A percentile compares a stretch with the other conserved stretches of the same genome.
Evolutionary conservation across 2,329 filamentous ascomycete species (phyloP).

Genomic region (Aspergillus japonicus): DNA sequence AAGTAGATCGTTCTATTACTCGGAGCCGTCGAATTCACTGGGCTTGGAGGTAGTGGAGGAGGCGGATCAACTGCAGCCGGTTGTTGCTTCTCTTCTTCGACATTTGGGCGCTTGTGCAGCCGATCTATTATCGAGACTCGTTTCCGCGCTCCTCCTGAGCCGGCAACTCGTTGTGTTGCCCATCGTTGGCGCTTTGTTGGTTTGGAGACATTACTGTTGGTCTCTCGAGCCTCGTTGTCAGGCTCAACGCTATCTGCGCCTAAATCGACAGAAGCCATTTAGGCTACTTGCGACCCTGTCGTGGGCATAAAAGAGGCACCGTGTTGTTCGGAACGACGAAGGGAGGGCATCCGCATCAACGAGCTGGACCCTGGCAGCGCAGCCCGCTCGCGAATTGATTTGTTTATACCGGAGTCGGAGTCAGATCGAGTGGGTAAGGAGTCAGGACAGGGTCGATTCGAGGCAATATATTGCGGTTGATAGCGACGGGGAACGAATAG

Average conservation of each 20-base stretch:
- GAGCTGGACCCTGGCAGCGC: conserved; percentile 25
- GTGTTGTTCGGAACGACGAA: conserved; percentile 14
- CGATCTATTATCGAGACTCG: conserved; percentile 78
- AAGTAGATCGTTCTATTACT: conserved; percentile 59
- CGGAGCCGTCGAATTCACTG: conserved; percentile 44
- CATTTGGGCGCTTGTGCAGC: conserved; percentile 60
- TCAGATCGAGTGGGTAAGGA: not conserved
- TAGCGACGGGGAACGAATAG: not conserved
- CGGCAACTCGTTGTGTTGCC: conserved; percentile 86
- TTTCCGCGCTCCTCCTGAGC: conserved; percentile 74
- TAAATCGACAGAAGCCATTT: conserved; percentile 43
- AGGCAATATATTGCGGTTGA: not conserved
- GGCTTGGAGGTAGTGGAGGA: conserved; percentile 26
- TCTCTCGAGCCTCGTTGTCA: conserved; percentile 28
- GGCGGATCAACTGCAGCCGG: conserved; percentile 43
- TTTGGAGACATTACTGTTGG: conserved; percentile 53
- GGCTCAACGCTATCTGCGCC: conserved; percentile 30
- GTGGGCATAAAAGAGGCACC: conserved; percentile 28
- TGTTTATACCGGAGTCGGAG: conserved; percentile 3
- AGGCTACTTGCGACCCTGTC: conserved; percentile 27
- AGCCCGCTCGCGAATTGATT: conserved; percentile 20
- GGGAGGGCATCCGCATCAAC: conserved; percentile 30
- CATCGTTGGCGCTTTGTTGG: conserved; percentile 82
- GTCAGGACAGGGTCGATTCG: not conserved
- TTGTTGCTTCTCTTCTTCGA: conserved; percentile 68